phyloP scores from a whole-genome alignment of 2,329 filamentous ascomycete genomes.

The Venturia pyrina region DNA sequence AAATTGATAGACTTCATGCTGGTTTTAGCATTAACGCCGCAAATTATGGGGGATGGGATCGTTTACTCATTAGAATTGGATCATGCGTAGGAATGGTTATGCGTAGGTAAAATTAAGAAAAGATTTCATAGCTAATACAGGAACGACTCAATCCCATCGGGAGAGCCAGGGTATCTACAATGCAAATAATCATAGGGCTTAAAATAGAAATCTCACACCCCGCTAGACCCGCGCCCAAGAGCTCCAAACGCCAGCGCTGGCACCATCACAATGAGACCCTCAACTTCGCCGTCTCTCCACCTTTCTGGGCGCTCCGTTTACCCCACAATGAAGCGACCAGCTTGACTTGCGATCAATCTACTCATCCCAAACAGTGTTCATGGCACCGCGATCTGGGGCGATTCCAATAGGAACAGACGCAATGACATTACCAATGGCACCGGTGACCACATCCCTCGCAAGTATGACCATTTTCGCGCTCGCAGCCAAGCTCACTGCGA shows the following conservation, averaged over 20 bases:
- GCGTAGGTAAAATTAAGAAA: neutral
- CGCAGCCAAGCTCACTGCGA: conserved; percentile 57
- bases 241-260: neutral
- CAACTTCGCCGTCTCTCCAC: neutral
- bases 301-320: neutral
- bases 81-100: neutral
- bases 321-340: neutral
- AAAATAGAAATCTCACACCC: neutral
- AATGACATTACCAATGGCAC: conserved; percentile 39
- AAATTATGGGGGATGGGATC: no score
- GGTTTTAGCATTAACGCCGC: no score
- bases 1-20: neutral
- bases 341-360: neutral
- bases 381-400: neutral
- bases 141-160: neutral
- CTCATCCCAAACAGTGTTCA: neutral
- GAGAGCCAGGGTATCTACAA: conserved; percentile 5
- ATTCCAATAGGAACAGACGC: neutral
- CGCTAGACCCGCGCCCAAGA: neutral
- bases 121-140: neutral
- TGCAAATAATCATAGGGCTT: neutral
- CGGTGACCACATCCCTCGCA: conserved; percentile 48
- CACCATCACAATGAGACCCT: neutral
- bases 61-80: no score
- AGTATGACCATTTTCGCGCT: conserved; percentile 53